Conservation (phyloP, 345 rosid genomes). For the Salix exigua region DNA sequence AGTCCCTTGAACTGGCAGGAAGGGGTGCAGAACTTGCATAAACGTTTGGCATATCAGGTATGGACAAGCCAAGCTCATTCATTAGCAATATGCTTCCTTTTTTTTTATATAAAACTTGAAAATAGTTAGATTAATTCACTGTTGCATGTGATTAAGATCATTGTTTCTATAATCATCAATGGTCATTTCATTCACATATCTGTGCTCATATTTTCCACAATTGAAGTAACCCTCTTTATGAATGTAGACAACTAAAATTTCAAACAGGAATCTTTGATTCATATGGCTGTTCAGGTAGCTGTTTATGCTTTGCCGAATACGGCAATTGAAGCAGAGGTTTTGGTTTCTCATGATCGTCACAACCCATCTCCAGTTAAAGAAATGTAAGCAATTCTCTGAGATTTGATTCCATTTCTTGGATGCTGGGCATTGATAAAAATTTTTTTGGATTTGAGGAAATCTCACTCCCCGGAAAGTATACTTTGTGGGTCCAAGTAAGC, state of each 20-base stretch:
- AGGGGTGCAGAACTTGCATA: constrained; percentile 50
- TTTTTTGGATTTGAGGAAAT: too few species aligned
- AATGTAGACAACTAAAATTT: constrained; percentile 20
- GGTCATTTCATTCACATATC: neutral
- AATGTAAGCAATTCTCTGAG: constrained; percentile 35
- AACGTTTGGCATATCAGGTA: constrained; percentile 48
- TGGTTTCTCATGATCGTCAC: constrained; percentile 57
- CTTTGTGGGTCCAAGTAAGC: too few species aligned
- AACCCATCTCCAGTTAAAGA: constrained; percentile 43
- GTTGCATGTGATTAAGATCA: too few species aligned
- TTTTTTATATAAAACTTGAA: neutral
- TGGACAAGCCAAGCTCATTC: neutral
- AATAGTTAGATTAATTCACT: too few species aligned
- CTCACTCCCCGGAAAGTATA: too few species aligned
- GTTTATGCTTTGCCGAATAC: constrained; percentile 52
- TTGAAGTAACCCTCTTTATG: constrained; percentile 11
- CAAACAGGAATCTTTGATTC: constrained; percentile 26
- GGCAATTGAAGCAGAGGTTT: constrained; percentile 54
- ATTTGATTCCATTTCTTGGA: neutral
- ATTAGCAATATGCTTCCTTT: neutral
- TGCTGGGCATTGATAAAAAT: too few species aligned
- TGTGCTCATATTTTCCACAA: constrained; percentile 10
- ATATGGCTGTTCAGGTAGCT: constrained; percentile 52
- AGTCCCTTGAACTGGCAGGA: constrained; percentile 48
- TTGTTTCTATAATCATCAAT: neutral